Conservation (phyloP, 1,139 yeast species). For the Suhomyces terraborum region DNA sequence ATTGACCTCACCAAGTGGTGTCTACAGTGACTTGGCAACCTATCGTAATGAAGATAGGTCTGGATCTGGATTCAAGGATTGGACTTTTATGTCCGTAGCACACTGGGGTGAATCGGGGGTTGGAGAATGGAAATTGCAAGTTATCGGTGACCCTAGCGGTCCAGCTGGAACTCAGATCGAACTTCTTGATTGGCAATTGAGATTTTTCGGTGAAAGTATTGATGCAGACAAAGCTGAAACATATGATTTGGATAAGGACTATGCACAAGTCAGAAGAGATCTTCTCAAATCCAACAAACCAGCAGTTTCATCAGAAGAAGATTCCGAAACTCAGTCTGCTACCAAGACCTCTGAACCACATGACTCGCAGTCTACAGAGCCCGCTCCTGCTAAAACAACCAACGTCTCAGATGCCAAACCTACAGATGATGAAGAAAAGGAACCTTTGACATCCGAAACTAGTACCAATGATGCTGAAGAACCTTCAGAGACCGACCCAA, state of each 20-base stretch:
- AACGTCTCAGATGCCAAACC: neutral
- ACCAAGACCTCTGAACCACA: slow-evolving; percentile 1
- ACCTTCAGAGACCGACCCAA: neutral
- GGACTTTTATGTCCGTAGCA: slow-evolving; percentile 98
- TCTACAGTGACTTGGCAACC: slow-evolving; percentile 74
- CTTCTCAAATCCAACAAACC: slow-evolving; percentile 16
- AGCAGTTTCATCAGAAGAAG: slow-evolving; percentile 2
- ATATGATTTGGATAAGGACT: slow-evolving; percentile 43
- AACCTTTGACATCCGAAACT: slow-evolving; percentile 1
- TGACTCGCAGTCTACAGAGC: slow-evolving; percentile 4
- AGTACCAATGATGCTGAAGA: neutral
- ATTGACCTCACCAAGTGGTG: slow-evolving; percentile 74
- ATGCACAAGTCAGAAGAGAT: slow-evolving; percentile 42
- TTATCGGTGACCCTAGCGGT: slow-evolving; percentile 35
- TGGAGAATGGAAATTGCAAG: slow-evolving; percentile 83
- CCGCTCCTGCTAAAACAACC: neutral
- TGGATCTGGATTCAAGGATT: slow-evolving; percentile 62
- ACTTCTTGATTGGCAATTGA: slow-evolving; percentile 72
- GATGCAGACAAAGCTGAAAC: slow-evolving; percentile 62
- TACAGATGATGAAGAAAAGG: slow-evolving; percentile 6
- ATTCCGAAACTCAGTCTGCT: neutral
- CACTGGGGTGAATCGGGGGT: slow-evolving; percentile 91
- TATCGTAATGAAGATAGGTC: slow-evolving; percentile 62
- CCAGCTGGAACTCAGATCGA: slow-evolving; percentile 38
- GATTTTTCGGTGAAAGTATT: slow-evolving; percentile 77